Evolutionary conservation across 805 yeast species (phyloP), one percentile per base, ranked within the genome.

Genomic region (Pichia rugopelliculosa): DNA sequence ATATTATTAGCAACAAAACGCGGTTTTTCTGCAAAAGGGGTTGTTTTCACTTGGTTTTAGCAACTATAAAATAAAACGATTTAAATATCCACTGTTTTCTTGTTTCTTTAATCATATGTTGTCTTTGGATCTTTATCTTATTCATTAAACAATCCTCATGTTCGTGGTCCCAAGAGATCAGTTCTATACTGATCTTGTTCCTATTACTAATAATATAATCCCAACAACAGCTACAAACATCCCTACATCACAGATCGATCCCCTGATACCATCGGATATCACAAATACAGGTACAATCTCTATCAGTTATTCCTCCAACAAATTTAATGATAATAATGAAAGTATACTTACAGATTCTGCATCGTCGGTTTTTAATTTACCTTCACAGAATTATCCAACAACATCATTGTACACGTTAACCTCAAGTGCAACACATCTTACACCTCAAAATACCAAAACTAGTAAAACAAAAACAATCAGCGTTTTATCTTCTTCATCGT

Each of bases 151-250:
- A n/a, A n/a, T n/a, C n/a, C n/a, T n/a, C 21, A 17, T 18, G 44
- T 34, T 15, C 20, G 12, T 42, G 39, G 23, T 40, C 18, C 43
- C 26, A 21, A 37, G 49, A 20, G 48, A 40, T 4, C 42, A 26
- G 11, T 51, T 51, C 18, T 51, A 47, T 17, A 44, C 51, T 3
- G 53, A 47, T 34, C 25, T 51, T 18, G 39, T 25, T 3, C 49
- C 51, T 10, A 25, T 51, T 8, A 51, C 53, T 8, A 36, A 41
- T 9, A 33, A 43, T 5, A 36, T 40, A 2, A 1, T 22, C n/a
- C 21, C 49, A 11, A 42, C 52, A 17, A 12, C 26, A 6, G 22
- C n/a, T 9, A 4, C 27, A 12, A 36, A 20, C 7, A 6, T 39
- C 7, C 27, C 15, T n/a, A 33, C 42, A 18, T 39, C 52, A 13